A percentile compares a stretch with the other conserved stretches of the same genome.
Evolutionary conservation across 257 asterid species (phyloP).

Genomic region (Solanum medicagineum): DNA sequence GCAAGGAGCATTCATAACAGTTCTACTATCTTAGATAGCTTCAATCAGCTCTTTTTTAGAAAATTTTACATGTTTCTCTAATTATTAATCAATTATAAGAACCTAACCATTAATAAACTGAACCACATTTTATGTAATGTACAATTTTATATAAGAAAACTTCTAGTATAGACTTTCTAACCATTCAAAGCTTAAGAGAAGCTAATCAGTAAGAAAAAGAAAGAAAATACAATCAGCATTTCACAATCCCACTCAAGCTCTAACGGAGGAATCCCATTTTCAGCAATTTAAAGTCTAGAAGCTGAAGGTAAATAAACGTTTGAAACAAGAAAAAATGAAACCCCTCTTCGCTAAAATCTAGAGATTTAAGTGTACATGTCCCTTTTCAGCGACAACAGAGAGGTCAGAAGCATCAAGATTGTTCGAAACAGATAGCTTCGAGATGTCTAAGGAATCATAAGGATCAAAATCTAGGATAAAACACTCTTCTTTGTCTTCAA

Average conservation of each 20-base stretch:
- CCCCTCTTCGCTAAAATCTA: neutral
- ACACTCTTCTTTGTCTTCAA: conserved; percentile 52
- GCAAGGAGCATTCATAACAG: too few relatives aligned
- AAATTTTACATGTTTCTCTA: too few relatives aligned
- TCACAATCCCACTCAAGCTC: neutral
- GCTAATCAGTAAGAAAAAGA: neutral
- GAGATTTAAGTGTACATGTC: conserved; percentile 26
- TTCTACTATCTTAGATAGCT: too few relatives aligned
- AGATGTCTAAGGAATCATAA: conserved; percentile 2
- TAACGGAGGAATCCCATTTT: neutral
- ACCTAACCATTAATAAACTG: neutral
- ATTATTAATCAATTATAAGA: too few relatives aligned
- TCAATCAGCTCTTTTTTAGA: too few relatives aligned
- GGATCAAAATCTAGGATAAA: conserved; percentile 64
- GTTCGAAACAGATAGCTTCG: neutral
- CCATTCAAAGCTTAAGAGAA: neutral
- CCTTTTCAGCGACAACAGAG: conserved; percentile 40
- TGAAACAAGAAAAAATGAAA: neutral
- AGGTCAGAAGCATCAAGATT: conserved; percentile 20
- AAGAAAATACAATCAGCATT: neutral
- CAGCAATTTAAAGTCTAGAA: neutral
- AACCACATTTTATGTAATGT: neutral
- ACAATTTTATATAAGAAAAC: neutral
- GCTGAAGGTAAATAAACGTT: neutral
- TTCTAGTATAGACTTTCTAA: neutral